Evolutionary conservation across 257 asterid species (phyloP).

Genomic region (Catharanthus roseus): DNA sequence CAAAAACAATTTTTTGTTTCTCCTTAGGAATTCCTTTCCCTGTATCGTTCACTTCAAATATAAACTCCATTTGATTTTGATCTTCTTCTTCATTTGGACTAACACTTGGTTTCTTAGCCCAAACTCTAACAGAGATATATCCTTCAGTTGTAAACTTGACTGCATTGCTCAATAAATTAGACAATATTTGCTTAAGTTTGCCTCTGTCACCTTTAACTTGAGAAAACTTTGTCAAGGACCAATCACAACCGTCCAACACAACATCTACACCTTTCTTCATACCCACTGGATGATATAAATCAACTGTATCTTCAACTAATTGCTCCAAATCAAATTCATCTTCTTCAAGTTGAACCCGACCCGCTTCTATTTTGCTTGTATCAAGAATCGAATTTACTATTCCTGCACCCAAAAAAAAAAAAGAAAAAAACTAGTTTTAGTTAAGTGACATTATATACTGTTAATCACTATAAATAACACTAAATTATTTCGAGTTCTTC

Average conservation of each 20-base stretch:
- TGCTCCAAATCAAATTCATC: conserved; percentile 52
- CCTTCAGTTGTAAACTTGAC: conserved; percentile 72
- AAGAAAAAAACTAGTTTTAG: too few species aligned
- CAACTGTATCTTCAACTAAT: conserved; percentile 60
- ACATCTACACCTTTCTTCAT: conserved; percentile 68
- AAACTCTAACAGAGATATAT: conserved; percentile 51
- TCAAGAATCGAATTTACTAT: conserved; percentile 68
- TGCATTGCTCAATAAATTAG: conserved; percentile 69
- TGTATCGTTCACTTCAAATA: conserved; percentile 76
- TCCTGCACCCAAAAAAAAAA: conserved; percentile 24
- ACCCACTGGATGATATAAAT: conserved; percentile 48
- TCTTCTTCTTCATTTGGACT: conserved; percentile 34
- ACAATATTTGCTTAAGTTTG: conserved; percentile 58
- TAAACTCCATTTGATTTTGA: conserved; percentile 47
- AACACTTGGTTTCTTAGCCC: conserved; percentile 47
- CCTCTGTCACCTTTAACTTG: conserved; percentile 57
- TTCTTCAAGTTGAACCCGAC: conserved; percentile 56
- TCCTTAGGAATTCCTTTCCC: conserved; percentile 84
- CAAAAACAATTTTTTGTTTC: conserved; percentile 55
- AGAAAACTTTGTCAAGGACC: conserved; percentile 33
- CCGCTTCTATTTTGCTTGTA: conserved; percentile 61
- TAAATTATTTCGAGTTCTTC: too few species aligned
- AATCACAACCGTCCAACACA: conserved; percentile 58
- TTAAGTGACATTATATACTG: too few species aligned
- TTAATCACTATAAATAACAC: too few species aligned